Conservation (phyloP, 2,329 filamentous ascomycete genomes). For the Claviceps maximensis region DNA sequence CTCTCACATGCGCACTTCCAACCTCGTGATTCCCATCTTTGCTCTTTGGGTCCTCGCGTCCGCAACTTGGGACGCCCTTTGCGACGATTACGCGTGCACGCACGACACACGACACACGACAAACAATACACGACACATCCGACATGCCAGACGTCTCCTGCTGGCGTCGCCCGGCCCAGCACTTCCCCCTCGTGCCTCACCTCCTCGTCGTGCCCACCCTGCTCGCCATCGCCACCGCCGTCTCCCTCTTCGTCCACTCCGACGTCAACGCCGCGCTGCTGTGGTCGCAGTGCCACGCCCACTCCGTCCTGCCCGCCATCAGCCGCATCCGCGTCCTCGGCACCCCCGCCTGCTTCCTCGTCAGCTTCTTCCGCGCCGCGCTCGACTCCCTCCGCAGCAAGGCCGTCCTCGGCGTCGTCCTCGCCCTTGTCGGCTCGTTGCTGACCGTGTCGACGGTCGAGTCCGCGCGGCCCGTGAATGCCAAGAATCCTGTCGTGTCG, state of each 20-base stretch:
- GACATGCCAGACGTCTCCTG: conserved; percentile 2
- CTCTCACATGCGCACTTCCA: too few relatives aligned
- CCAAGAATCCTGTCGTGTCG: conserved; percentile 21
- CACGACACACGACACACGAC: too few relatives aligned
- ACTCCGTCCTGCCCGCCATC: conserved; percentile 29
- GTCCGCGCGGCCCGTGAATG: conserved; percentile 30
- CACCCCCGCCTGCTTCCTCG: conserved; percentile 33
- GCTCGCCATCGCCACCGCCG: conserved; percentile 28
- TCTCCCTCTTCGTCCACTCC: conserved; percentile 30
- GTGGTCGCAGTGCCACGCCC: conserved; percentile 40
- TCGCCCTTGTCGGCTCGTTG: conserved; percentile 32
- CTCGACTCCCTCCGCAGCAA: conserved; percentile 26
- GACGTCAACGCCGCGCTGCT: conserved; percentile 39
- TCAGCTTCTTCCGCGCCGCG: conserved; percentile 35
- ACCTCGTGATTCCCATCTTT: too few relatives aligned
- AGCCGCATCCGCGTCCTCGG: conserved; percentile 32
- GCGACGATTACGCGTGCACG: too few relatives aligned
- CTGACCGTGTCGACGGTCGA: conserved; percentile 37
- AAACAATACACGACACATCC: too few relatives aligned
- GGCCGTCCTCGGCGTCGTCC: conserved; percentile 27
- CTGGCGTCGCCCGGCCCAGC: conserved; percentile 33
- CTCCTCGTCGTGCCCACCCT: conserved; percentile 35
- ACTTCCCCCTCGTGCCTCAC: conserved; percentile 39
- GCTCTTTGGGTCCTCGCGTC: too few relatives aligned
- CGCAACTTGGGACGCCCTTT: too few relatives aligned